Conservation (phyloP, 257 asterid genomes). For the Echium plantagineum region DNA sequence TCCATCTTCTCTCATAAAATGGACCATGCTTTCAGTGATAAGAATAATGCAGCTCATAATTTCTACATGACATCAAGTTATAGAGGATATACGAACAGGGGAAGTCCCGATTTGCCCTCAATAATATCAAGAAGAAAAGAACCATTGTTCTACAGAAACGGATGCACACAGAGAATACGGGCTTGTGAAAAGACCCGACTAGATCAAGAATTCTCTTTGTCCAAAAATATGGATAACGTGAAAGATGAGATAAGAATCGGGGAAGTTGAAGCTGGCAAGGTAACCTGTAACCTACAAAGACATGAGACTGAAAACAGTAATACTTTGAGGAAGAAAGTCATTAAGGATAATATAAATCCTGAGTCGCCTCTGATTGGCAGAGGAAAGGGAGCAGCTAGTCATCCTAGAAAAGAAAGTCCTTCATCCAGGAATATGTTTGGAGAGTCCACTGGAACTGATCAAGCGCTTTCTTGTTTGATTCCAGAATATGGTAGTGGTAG, state of each 20-base stretch:
- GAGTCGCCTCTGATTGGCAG: constrained; percentile 10
- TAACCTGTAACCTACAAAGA: constrained; percentile 17
- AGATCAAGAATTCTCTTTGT: constrained; percentile 21
- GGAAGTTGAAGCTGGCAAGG: constrained; percentile 22
- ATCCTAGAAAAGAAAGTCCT: constrained; percentile 12
- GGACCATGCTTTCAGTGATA: constrained; percentile 13
- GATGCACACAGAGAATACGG: constrained; percentile 72
- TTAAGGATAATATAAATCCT: constrained; percentile 11
- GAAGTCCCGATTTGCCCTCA: constrained; percentile 47
- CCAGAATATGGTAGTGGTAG: constrained; percentile 13
- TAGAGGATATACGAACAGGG: constrained; percentile 19
- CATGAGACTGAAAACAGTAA: constrained; percentile 14
- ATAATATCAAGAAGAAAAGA: constrained; percentile 49
- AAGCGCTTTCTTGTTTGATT: constrained; percentile 11
- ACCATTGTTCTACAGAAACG: constrained; percentile 51
- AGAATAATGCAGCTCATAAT: constrained; percentile 19
- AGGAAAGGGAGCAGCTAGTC: constrained; percentile 43
- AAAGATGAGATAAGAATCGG: constrained; percentile 12
- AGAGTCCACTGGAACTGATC: constrained; percentile 14
- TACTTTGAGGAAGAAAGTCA: constrained; percentile 23
- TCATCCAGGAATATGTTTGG: constrained; percentile 18
- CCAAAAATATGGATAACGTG: constrained; percentile 19
- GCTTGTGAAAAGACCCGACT: constrained; percentile 44
- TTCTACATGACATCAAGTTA: constrained; percentile 20
- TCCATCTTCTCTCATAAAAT: constrained; percentile 15